Evolutionary conservation across 164 flowering plant species (phyloP).

Genomic region (Dillenia turbinata): DNA sequence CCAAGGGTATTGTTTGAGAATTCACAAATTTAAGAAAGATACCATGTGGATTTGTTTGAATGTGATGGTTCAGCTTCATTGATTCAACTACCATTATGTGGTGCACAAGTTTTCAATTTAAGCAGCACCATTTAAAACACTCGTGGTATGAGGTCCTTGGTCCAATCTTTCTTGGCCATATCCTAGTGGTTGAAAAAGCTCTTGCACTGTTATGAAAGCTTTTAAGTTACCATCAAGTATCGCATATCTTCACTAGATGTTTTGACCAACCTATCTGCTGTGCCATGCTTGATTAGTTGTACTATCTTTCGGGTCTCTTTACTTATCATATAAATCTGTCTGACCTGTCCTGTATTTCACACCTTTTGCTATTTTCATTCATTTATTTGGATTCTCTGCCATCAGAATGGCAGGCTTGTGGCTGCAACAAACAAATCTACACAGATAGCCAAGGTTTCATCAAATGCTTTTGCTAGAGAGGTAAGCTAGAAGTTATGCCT

Average conservation of each 20-base stretch:
- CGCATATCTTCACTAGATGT: not conserved
- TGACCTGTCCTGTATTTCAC: conserved; percentile 2
- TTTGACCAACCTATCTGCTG: not conserved
- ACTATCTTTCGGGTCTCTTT: conserved; percentile 2
- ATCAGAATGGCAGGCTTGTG: conserved; percentile 27
- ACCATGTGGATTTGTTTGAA: too few relatives aligned
- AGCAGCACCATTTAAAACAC: too few relatives aligned
- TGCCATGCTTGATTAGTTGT: not conserved
- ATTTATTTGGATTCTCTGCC: not conserved
- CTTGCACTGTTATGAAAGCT: too few relatives aligned
- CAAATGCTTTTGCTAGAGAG: conserved; percentile 54
- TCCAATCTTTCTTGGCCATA: too few relatives aligned
- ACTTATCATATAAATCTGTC: not conserved
- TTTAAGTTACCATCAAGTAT: not conserved
- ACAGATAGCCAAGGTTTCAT: conserved; percentile 21
- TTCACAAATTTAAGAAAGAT: too few relatives aligned
- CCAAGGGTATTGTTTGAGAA: too few relatives aligned
- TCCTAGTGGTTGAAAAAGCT: too few relatives aligned
- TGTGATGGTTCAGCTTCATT: too few relatives aligned
- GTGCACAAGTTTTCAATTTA: too few relatives aligned
- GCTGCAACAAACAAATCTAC: conserved; percentile 15
- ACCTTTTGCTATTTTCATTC: not conserved
- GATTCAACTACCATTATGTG: too few relatives aligned
- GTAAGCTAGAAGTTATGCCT: conserved; percentile 24
- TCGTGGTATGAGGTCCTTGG: too few relatives aligned